Evolutionary conservation across 495 filamentous ascomycete genomes (phyloP).

Genomic region (Amniculicola lignicola): DNA sequence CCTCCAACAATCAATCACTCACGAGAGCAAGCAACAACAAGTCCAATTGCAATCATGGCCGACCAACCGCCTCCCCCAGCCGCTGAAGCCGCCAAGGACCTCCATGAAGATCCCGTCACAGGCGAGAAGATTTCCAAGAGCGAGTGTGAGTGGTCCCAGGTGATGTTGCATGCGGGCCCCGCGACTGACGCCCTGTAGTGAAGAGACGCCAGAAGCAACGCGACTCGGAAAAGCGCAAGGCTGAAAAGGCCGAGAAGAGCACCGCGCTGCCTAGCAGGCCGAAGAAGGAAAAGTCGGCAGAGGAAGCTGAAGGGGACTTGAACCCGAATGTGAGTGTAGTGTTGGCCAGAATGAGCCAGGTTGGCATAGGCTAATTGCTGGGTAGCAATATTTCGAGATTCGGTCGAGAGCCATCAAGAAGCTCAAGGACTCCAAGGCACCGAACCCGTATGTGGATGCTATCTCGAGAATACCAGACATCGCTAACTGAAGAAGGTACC

Average conservation of each 20-base stretch:
- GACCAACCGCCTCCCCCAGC: constrained; percentile 8
- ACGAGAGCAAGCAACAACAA: neutral
- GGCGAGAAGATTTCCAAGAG: constrained; percentile 45
- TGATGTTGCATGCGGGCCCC: neutral
- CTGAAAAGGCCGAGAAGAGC: constrained; percentile 74
- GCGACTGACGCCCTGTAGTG: constrained; percentile 30
- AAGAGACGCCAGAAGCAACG: constrained; percentile 96
- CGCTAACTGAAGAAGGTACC: constrained; percentile 53
- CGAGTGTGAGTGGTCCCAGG: constrained; percentile 37
- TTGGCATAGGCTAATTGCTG: constrained; percentile 3
- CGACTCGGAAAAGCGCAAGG: constrained; percentile 81
- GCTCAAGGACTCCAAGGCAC: constrained; percentile 73
- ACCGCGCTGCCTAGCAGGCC: constrained; percentile 59
- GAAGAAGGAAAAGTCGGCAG: constrained; percentile 64
- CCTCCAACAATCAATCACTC: no score
- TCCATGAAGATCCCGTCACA: constrained; percentile 41
- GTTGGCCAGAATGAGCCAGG: no score
- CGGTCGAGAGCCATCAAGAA: constrained; percentile 80
- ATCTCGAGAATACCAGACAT: no score
- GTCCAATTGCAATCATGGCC: constrained; percentile 14
- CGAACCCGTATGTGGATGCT: constrained; percentile 66
- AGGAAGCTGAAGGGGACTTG: constrained; percentile 70
- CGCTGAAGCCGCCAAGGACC: constrained; percentile 26
- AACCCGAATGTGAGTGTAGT: constrained; percentile 73
- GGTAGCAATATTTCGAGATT: constrained; percentile 96